Base-by-base conservation (phyloP, 2,329 filamentous ascomycete species). In the Hypoxylon sp. region DNA sequence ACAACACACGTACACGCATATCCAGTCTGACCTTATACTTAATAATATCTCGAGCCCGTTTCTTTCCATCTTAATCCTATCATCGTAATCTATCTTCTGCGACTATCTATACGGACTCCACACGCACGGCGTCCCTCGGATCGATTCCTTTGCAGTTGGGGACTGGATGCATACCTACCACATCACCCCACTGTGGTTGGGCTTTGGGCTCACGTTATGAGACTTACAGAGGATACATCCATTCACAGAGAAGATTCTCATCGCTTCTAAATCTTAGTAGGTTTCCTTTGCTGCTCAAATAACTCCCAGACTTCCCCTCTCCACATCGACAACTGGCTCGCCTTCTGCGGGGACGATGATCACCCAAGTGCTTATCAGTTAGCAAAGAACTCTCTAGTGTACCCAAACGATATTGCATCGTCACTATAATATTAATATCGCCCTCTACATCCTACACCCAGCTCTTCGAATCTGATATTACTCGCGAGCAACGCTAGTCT, bases 161-260 rank as follows among this genome's bases (percentile, higher is more conserved):
- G 51, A 46, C n/a, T n/a, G n/a, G n/a, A 58, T 58, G 43, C 45
- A 42, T 41, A 55, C 41, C 51, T 54, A 53, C 48, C 53, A 59
- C 51, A 55, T 45, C 57, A 63, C 61, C 62, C 62, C 57, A 62
- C 59, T 43, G 34, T 51, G 40, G 56, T 63, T 64, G 54, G 62
- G 59, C 59, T 61, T 55, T 51, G 25, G 55, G 61, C 63, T 55
- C 47, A 66, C 62, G 58, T 65, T 60, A 65, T 65, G 62, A 63
- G 56, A 60, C 57, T 60, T 29, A 29, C 32, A 51, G 34, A 52
- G 26, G 9, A 40, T n/a, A 35, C 13, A 23, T 43, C 43, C 35
- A 15, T 43, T 52, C 43, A 19, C 20, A 37, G 38, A 43, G 32
- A 37, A 55, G 42, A 49, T 57, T 51, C 29, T 27, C 21, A 49